phyloP scores from a whole-genome alignment of 805 yeast genomes.

The Scheffersomyces lignosus region DNA sequence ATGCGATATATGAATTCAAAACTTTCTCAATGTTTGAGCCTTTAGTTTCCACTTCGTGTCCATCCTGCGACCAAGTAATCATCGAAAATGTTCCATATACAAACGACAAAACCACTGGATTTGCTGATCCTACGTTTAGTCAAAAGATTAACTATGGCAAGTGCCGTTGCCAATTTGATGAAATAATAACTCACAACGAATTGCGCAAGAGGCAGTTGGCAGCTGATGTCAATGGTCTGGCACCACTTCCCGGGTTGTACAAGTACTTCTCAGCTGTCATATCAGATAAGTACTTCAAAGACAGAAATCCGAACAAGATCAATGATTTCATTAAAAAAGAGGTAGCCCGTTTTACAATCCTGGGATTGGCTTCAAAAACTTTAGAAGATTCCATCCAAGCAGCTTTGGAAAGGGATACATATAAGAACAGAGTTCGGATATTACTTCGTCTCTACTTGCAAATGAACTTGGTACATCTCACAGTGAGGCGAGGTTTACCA shows the following conservation, averaged over 20 bases:
- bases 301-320: slow-evolving; percentile 3
- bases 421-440: neutral
- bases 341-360: neutral
- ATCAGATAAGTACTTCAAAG: neutral
- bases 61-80: slow-evolving; percentile 11
- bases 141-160: neutral
- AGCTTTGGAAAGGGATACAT: neutral
- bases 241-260: slow-evolving; percentile 8
- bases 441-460: slow-evolving; percentile 2
- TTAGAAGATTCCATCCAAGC: neutral
- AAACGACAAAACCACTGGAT: slow-evolving; percentile 10
- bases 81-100: slow-evolving; percentile 9
- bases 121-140: slow-evolving; percentile 12
- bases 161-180: slow-evolving; percentile 14
- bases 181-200: slow-evolving; percentile 17
- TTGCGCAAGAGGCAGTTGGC: slow-evolving; percentile 19
- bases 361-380: neutral
- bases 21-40: slow-evolving; percentile 5
- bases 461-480: slow-evolving; percentile 5
- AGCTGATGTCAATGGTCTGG: slow-evolving; percentile 7
- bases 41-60: slow-evolving; percentile 12
- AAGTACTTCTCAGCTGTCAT: slow-evolving; percentile 10
- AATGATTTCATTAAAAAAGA: slow-evolving; percentile 5
- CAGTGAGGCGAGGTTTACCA: slow-evolving; percentile 1
- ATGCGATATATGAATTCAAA: neutral